phyloP scores from a whole-genome alignment of 2,329 filamentous ascomycete genomes.

The Cercospora berteroae region DNA sequence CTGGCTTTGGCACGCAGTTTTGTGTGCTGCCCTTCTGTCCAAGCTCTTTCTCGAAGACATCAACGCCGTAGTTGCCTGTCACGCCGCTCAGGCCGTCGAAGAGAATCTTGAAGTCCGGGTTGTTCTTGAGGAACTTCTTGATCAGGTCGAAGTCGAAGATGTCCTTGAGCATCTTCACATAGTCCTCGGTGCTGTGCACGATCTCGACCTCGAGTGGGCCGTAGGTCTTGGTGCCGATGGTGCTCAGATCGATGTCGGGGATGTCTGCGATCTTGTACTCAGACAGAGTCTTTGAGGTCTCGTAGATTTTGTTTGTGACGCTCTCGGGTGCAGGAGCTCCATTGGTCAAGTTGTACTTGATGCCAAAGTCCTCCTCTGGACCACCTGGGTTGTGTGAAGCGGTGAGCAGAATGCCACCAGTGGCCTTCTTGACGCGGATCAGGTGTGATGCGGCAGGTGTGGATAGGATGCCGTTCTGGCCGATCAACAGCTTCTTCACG shows the following conservation, averaged over 20 bases:
- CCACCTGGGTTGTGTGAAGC: slow-evolving; percentile 98
- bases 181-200: slow-evolving; percentile 89
- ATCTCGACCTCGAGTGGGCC: slow-evolving; percentile 90
- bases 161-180: slow-evolving; percentile 91
- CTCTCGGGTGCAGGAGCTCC: slow-evolving; percentile 93
- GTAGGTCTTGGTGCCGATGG: slow-evolving; percentile 79
- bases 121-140: slow-evolving; percentile 82
- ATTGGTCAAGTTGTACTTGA: slow-evolving; percentile 99
- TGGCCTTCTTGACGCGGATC: slow-evolving; percentile 91
- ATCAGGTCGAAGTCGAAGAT: slow-evolving; percentile 98
- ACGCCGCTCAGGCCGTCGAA: slow-evolving; percentile 95
- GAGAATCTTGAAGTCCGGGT: slow-evolving; percentile 92
- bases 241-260: slow-evolving; percentile 78
- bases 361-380: slow-evolving; percentile 95
- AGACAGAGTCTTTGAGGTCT: slow-evolving; percentile 81
- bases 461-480: slow-evolving; percentile 92
- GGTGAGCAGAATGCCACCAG: slow-evolving; percentile 92
- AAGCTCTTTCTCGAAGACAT: slow-evolving; percentile 92
- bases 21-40: slow-evolving; percentile 79
- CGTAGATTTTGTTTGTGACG: slow-evolving; percentile 97
- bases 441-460: slow-evolving; percentile 95
- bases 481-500: slow-evolving; percentile 97
- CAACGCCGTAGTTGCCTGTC: slow-evolving; percentile 89
- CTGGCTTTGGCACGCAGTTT: slow-evolving; percentile 87
- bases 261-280: slow-evolving; percentile 91